Evolutionary conservation across 192 early-diverging fungal genomes (phyloP).

Genomic region (Entomortierella lignicola): DNA sequence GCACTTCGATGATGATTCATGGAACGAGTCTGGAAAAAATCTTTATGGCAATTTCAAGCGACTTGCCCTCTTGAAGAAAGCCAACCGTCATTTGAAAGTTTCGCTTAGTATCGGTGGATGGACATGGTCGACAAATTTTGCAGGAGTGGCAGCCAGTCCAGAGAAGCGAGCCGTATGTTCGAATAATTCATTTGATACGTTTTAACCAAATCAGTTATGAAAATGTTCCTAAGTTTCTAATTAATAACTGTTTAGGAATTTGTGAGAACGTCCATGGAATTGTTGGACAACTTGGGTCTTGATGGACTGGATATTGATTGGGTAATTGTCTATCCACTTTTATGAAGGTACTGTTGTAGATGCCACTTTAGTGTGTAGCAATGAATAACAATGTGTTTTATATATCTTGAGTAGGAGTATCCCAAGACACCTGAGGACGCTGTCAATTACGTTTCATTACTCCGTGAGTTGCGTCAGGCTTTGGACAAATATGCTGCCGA

Average conservation of each 20-base stretch:
- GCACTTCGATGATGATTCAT: constrained; percentile 63
- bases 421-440: constrained; percentile 83
- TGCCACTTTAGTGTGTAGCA: not conserved
- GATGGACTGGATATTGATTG: constrained; percentile 68
- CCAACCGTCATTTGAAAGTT: constrained; percentile 74
- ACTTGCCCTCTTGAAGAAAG: constrained; percentile 73
- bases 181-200: no score
- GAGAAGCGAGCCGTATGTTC: constrained; percentile 55
- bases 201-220: no score
- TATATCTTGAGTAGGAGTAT: constrained; percentile 71
- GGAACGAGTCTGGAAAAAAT: constrained; percentile 65
- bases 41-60: constrained; percentile 73
- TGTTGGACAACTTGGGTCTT: constrained; percentile 60
- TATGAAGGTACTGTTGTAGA: no score
- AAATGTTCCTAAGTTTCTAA: no score
- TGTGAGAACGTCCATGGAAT: constrained; percentile 60
- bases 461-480: constrained; percentile 74
- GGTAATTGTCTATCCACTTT: constrained; percentile 10
- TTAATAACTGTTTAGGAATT: constrained; percentile 56
- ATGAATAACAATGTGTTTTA: not conserved
- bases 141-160: constrained; percentile 65
- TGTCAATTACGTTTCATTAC: constrained; percentile 79
- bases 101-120: constrained; percentile 84
- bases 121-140: constrained; percentile 80
- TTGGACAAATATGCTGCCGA: constrained; percentile 68